Evolutionary conservation across 2,329 filamentous ascomycete genomes (phyloP).

Genomic region (Gaeumannomyces sp.): DNA sequence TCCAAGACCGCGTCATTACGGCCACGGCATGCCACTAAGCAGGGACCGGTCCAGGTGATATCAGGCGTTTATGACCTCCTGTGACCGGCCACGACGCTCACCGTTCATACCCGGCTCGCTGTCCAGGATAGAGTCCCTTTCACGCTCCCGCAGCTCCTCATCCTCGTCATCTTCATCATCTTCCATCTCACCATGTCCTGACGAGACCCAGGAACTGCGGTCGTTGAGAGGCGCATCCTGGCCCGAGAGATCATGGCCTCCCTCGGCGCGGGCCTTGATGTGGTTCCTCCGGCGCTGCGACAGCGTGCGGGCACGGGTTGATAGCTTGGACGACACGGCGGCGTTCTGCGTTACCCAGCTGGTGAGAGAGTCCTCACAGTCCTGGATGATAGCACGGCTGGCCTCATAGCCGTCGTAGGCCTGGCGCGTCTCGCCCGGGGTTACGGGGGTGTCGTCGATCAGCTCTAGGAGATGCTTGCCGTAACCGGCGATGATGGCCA

Average conservation of each 20-base stretch:
- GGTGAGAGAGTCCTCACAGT: conserved; percentile 94
- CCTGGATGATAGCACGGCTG: conserved; percentile 97
- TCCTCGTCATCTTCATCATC: conserved; percentile 60
- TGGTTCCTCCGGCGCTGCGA: conserved; percentile 77
- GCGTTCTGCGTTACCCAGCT: conserved; percentile 95
- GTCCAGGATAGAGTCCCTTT: conserved; percentile 39
- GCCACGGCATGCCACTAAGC: too few relatives aligned
- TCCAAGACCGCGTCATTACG: not conserved
- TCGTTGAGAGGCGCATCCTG: conserved; percentile 78
- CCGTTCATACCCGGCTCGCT: conserved; percentile 48
- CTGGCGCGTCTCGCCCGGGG: conserved; percentile 88
- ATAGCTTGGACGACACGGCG: conserved; percentile 80
- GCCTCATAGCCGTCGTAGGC: conserved; percentile 98
- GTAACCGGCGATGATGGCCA: conserved; percentile 94
- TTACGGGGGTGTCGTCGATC: conserved; percentile 93
- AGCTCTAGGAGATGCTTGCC: conserved; percentile 98
- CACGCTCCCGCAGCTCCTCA: conserved; percentile 28
- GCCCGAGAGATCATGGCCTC: conserved; percentile 66
- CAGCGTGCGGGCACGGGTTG: conserved; percentile 77
- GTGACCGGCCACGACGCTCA: conserved; percentile 50
- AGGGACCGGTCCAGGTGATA: not conserved
- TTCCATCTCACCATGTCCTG: conserved; percentile 56
- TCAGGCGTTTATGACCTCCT: conserved; percentile 44
- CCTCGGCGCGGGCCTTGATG: conserved; percentile 61
- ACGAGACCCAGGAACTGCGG: conserved; percentile 78